Conservation (phyloP, 495 filamentous ascomycete species). For the Sporormia fimetaria region DNA sequence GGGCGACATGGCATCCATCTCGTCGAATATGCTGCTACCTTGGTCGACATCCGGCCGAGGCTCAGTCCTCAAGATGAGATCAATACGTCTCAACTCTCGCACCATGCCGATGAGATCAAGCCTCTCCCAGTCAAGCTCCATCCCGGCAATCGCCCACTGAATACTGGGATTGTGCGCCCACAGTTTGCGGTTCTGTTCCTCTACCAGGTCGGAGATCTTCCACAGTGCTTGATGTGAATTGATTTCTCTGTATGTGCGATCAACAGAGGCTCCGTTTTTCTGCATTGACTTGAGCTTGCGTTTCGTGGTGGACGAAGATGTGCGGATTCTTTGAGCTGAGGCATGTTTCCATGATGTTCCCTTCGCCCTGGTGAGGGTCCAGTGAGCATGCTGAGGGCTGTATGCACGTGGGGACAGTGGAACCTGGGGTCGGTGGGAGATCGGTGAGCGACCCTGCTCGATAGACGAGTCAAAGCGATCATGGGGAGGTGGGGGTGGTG, state of each 20-base stretch:
- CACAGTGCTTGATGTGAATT: conserved; percentile 3
- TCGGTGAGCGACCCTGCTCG: too few relatives aligned
- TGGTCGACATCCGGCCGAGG: neutral
- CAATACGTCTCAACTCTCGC: conserved; percentile 2
- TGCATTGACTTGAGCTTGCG: neutral
- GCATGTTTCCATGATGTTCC: conserved; percentile 2
- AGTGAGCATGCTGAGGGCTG: conserved; percentile 5
- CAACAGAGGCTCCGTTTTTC: neutral
- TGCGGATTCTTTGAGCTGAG: conserved; percentile 2
- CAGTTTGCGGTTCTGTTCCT: conserved; percentile 4
- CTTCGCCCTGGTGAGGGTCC: conserved; percentile 2
- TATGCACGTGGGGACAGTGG: neutral
- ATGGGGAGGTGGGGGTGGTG: too few relatives aligned
- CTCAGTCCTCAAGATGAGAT: conserved; percentile 12
- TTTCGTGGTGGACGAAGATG: neutral
- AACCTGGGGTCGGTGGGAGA: conserved; percentile 1
- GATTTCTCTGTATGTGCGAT: neutral
- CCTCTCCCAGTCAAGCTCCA: conserved; percentile 3
- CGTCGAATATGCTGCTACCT: too few relatives aligned
- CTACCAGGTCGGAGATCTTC: neutral
- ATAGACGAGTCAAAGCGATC: too few relatives aligned
- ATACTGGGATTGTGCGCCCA: conserved; percentile 4
- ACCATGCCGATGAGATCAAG: neutral
- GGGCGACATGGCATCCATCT: neutral
- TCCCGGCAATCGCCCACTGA: conserved; percentile 7